Conservation (phyloP, 225 moss, liverwort and hornwort genomes). For the Ulota crispa region DNA sequence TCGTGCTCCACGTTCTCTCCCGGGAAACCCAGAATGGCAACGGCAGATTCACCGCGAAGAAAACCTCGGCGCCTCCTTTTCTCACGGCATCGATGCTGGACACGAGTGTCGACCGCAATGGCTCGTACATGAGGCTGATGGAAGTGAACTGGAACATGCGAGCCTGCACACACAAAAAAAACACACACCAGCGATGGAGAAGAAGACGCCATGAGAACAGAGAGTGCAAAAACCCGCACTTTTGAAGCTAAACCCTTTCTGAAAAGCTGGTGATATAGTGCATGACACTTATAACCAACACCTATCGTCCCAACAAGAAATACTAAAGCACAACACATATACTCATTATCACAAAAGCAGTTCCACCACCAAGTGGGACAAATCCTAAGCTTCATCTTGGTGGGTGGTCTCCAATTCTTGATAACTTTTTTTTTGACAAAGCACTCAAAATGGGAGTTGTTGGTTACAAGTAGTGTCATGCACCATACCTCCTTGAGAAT, state of each 20-base stretch:
- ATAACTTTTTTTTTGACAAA: no score
- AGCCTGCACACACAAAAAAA: constrained; percentile 49
- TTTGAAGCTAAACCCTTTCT: not conserved
- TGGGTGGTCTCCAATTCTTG: no score
- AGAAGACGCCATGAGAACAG: not conserved
- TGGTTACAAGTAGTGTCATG: no score
- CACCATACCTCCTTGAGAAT: constrained; percentile 73
- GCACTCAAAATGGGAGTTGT: no score
- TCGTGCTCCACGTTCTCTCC: constrained; percentile 50
- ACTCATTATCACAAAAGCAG: no score
- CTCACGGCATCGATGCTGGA: constrained; percentile 60
- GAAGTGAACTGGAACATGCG: constrained; percentile 85
- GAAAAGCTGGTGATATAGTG: not conserved
- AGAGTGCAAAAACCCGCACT: not conserved
- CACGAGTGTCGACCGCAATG: constrained; percentile 63
- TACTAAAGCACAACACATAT: no score
- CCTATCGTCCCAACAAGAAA: no score
- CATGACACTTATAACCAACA: no score
- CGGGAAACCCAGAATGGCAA: constrained; percentile 71
- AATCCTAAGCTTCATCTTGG: no score
- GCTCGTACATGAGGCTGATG: constrained; percentile 84
- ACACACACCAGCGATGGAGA: not conserved
- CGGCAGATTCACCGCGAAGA: constrained; percentile 88
- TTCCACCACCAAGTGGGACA: no score
- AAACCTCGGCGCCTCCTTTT: constrained; percentile 61